phyloP scores from a whole-genome alignment of 371 early-diverging fungal species.

The Scutellospora calospora region DNA sequence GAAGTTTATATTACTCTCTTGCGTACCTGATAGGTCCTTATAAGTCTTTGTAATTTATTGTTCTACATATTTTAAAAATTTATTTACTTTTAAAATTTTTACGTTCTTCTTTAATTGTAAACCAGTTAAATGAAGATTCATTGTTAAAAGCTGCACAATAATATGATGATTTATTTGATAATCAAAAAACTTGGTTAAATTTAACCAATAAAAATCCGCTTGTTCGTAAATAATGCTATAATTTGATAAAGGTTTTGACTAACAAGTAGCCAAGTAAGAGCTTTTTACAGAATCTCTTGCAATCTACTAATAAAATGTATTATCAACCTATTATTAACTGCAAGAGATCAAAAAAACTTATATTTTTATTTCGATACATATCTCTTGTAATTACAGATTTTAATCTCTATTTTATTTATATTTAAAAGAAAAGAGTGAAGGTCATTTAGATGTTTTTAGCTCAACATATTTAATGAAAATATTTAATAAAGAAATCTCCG shows the following conservation, averaged over 20 bases:
- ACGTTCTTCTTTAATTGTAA: constrained; percentile 46
- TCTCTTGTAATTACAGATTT: too few species aligned
- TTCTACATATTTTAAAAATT: too few species aligned
- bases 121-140: constrained; percentile 53
- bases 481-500: constrained; percentile 59
- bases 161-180: constrained; percentile 61
- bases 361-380: too few species aligned
- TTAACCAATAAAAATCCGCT: constrained; percentile 55
- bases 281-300: too few species aligned
- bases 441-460: constrained; percentile 60
- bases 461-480: constrained; percentile 59
- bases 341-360: too few species aligned
- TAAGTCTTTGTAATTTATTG: background rate
- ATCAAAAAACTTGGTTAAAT: constrained; percentile 60
- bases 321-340: too few species aligned
- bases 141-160: constrained; percentile 52
- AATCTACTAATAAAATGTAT: too few species aligned
- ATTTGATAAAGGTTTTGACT: constrained; percentile 52
- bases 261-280: constrained; percentile 56
- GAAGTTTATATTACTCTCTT: constrained; percentile 61
- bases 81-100: background rate
- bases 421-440: constrained; percentile 54
- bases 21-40: constrained; percentile 62
- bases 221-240: too few species aligned
- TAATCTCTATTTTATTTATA: constrained; percentile 6